phyloP scores from a whole-genome alignment of 352 stramenopile species.

The Phytophthora constricta region DNA sequence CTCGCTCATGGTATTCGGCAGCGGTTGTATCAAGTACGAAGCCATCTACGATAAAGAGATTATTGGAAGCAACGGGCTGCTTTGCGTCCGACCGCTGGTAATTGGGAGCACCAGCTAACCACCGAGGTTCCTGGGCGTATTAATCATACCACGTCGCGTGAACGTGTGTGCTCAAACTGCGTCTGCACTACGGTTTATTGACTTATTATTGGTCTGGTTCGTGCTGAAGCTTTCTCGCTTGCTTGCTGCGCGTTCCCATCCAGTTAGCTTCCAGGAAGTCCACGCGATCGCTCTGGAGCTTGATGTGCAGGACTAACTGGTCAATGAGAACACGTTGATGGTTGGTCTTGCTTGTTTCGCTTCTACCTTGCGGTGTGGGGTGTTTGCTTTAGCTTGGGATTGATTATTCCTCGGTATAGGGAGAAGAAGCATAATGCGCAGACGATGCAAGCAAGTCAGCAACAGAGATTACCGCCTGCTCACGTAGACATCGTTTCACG shows the following conservation, averaged over 20 bases:
- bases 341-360: slow-evolving; percentile 1
- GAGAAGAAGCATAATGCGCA: neutral
- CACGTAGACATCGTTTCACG: neutral
- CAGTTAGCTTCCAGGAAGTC: slow-evolving; percentile 1
- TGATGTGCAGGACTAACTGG: too few relatives aligned
- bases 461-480: neutral
- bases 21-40: slow-evolving; percentile 5
- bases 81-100: slow-evolving; percentile 19
- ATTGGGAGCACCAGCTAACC: neutral
- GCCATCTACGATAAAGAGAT: slow-evolving; percentile 23
- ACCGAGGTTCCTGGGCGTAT: slow-evolving; percentile 5
- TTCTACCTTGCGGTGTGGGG: neutral
- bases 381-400: neutral
- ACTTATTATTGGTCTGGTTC: neutral
- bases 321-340: slow-evolving; percentile 10
- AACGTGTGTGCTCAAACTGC: neutral
- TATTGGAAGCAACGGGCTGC: slow-evolving; percentile 24
- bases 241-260: neutral
- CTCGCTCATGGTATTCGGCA: slow-evolving; percentile 9
- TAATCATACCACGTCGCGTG: slow-evolving; percentile 17
- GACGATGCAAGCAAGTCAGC: slow-evolving; percentile 13
- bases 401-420: neutral
- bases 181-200: neutral
- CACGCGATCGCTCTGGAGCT: slow-evolving; percentile 11
- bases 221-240: neutral